Percentiles rank a stretch among this genome's conserved stretches.
phyloP scores from a whole-genome alignment of 1,139 yeast genomes.

The Scheffersomyces insectosa region DNA sequence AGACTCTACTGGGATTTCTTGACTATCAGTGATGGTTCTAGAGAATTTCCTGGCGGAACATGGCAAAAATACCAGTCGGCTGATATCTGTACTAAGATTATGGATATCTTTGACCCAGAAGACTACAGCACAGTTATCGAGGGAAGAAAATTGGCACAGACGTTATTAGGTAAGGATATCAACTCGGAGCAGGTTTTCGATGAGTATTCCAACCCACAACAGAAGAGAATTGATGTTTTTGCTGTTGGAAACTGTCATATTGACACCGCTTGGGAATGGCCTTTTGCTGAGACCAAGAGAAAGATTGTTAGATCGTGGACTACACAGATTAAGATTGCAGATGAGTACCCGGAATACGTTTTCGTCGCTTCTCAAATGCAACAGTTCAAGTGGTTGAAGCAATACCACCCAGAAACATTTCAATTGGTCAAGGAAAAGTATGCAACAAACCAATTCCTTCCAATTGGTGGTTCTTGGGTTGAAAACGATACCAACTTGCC shows the following conservation, averaged over 20 bases:
- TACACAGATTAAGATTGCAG: conserved; percentile 81
- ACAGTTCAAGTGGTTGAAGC: conserved; percentile 87
- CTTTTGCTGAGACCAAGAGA: conserved; percentile 91
- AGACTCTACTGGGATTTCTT: conserved; percentile 79
- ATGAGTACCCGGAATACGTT: conserved; percentile 86
- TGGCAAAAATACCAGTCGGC: conserved; percentile 89
- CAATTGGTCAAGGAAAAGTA: conserved; percentile 64
- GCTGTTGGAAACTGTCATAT: conserved; percentile 96
- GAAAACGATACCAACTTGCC: conserved; percentile 97
- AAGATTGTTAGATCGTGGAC: conserved; percentile 96
- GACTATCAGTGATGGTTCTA: conserved; percentile 87
- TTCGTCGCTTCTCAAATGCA: conserved; percentile 97
- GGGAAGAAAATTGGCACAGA: conserved; percentile 68
- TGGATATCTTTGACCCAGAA: conserved; percentile 73
- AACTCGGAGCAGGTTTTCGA: conserved; percentile 66
- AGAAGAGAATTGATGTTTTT: conserved; percentile 51
- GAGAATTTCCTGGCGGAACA: conserved; percentile 71
- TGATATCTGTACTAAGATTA: conserved; percentile 71
- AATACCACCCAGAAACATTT: conserved; percentile 82
- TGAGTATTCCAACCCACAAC: conserved; percentile 17
- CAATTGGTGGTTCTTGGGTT: conserved; percentile 97
- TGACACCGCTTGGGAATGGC: conserved; percentile 99
- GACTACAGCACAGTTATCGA: conserved; percentile 48
- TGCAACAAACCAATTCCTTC: conserved; percentile 73
- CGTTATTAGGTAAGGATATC: conserved; percentile 62